These are phyloP conservation scores for Physcomitrellopsis africana DNA, from an alignment of 225 moss, liverwort and hornwort genomes.

Conservation along the genomic window DNA sequence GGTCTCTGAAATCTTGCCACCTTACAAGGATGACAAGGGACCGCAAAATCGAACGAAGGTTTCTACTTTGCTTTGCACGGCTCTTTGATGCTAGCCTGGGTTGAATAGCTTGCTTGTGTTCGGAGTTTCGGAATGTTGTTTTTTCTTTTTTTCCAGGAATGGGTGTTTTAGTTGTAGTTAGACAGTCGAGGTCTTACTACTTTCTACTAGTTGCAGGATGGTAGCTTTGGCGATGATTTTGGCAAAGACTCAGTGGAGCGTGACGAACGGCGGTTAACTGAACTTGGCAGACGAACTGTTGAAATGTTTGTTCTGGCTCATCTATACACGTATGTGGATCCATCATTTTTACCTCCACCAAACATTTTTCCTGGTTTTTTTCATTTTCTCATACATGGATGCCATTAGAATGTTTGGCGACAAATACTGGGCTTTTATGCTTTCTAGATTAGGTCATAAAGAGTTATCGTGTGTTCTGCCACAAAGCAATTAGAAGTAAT, in stretches of 20 bases:
- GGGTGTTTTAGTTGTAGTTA: neutral
- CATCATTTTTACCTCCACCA: neutral
- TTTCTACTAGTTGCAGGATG: constrained; percentile 71
- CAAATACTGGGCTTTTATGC: no score
- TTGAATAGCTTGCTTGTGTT: neutral
- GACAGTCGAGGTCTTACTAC: constrained; percentile 17
- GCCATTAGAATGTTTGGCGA: no score
- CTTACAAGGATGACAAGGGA: constrained; percentile 99
- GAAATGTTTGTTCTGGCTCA: constrained; percentile 99
- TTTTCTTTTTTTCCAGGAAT: neutral
- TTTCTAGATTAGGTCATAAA: no score
- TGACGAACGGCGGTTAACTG: constrained; percentile 94
- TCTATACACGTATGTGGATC: constrained; percentile 87
- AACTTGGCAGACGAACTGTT: constrained; percentile 96
- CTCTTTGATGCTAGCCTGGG: constrained; percentile 2
- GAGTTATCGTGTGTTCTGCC: no score
- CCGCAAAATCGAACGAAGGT: constrained; percentile 99
- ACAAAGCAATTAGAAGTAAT: no score
- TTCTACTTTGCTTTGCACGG: constrained; percentile 10
- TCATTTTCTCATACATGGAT: neutral
- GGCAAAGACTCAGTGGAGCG: constrained; percentile 97
- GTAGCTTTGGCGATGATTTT: constrained; percentile 94
- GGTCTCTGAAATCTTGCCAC: constrained; percentile 86
- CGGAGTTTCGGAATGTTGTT: constrained; percentile 7
- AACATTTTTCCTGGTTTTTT: neutral